Percentiles rank a stretch among this genome's conserved stretches.
These are phyloP conservation scores for Drechslerella stenobrocha DNA, from an alignment of 2,329 filamentous ascomycete genomes.

Conservation along the genomic window DNA sequence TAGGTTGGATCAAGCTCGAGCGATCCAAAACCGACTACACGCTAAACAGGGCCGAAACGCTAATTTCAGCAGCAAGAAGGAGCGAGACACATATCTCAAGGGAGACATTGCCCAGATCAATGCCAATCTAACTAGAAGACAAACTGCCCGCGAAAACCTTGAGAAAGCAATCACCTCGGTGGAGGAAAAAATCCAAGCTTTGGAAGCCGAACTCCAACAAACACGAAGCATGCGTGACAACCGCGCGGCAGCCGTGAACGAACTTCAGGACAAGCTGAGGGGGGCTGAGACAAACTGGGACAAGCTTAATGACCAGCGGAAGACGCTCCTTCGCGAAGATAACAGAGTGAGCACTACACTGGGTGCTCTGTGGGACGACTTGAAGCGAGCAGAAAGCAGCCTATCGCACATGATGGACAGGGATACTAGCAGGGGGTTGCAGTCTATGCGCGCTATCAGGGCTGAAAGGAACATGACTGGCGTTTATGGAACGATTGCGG, in stretches of 20 bases:
- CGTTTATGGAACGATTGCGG: conserved; percentile 88
- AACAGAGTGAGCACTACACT: conserved; percentile 81
- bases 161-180: conserved; percentile 78
- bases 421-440: conserved; percentile 80
- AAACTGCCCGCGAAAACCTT: conserved; percentile 80
- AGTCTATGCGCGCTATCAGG: conserved; percentile 82
- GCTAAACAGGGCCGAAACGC: conserved; percentile 88
- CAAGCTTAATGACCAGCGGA: conserved; percentile 79
- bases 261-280: conserved; percentile 72
- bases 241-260: conserved; percentile 73
- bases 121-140: conserved; percentile 73
- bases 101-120: conserved; percentile 80
- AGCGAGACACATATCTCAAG: conserved; percentile 81
- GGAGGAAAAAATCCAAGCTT: conserved; percentile 69
- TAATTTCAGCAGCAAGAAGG: conserved; percentile 82
- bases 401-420: conserved; percentile 86
- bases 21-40: conserved; percentile 75
- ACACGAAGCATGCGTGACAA: conserved; percentile 75
- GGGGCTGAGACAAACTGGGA: conserved; percentile 77
- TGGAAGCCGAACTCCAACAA: conserved; percentile 72
- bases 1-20: conserved; percentile 72
- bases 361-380: conserved; percentile 73
- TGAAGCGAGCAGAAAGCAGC: conserved; percentile 73
- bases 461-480: conserved; percentile 77
- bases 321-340: conserved; percentile 83